Conservation (phyloP, 345 rosid species). For the Syzygium aromaticum region DNA sequence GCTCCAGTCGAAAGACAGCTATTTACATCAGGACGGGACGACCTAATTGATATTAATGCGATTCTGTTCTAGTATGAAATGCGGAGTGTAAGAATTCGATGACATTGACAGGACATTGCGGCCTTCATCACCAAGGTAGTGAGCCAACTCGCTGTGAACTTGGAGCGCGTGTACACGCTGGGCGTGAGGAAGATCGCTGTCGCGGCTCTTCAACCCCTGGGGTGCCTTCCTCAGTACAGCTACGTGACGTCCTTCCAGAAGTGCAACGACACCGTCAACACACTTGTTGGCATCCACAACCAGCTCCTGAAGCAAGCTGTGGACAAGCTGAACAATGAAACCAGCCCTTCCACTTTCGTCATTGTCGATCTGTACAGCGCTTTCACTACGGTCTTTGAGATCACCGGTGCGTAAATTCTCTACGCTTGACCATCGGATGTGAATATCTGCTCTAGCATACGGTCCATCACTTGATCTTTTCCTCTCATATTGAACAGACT, state of each 20-base stretch:
- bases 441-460: neutral
- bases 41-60: neutral
- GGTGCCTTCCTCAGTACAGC: conserved; percentile 61
- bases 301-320: conserved; percentile 35
- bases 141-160: conserved; percentile 31
- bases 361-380: conserved; percentile 51
- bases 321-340: conserved; percentile 29
- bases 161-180: conserved; percentile 35
- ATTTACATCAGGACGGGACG: neutral
- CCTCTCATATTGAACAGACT: neutral
- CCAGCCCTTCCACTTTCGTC: conserved; percentile 28
- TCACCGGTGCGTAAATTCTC: conserved; percentile 8
- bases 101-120: conserved; percentile 31
- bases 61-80: neutral
- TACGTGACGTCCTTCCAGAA: conserved; percentile 18
- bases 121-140: conserved; percentile 38
- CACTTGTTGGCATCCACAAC: conserved; percentile 42
- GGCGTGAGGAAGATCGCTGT: conserved; percentile 56
- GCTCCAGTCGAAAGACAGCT: neutral
- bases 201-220: conserved; percentile 49
- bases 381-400: conserved; percentile 35
- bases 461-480: neutral
- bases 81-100: neutral
- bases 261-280: conserved; percentile 39
- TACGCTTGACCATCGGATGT: conserved; percentile 1